Evolutionary conservation across 148 eudicot genomes (phyloP), one percentile per base, ranked within the genome.

Genomic region (Cornus suecica): DNA sequence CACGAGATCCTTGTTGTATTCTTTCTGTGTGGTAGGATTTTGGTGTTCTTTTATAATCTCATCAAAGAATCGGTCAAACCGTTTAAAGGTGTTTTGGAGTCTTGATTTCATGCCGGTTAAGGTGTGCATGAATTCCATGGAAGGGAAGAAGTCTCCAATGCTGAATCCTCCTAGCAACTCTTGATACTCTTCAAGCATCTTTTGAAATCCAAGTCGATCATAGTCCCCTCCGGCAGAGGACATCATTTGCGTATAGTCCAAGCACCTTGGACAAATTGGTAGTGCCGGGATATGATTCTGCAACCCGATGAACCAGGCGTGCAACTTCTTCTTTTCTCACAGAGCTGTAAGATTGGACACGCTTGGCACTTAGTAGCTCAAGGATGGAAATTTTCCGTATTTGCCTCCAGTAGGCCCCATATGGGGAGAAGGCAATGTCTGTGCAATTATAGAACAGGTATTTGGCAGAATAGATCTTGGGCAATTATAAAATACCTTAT

Each of bases 341-440:
- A 25, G 41, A 66, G 29, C 77, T 56, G n/a, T 34, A 89, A 0
- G 91, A 88, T 69, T 84, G 88, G 14, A 86, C 90, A 52, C 80
- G 74, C 61, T 84, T 87, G 2, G 65, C 32, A 27, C 91, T 87
- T 1, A 91, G 68, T 11, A 87, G 82, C 81, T 91, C 85, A 6
- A 82, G 83, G 13, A 80, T 85, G 69, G 78, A 77, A 22, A 88
- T 82, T 65, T 86, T 89, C 28, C 88, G 66, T 14, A 86, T 77
- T 1, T 85, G 84, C 34, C 91, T 82, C 96, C 93, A 91, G 75
- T 87, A 83, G 4, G 74, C 75, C 8, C 91, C 85, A 24, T 89
- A 88, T n/a, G 89, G 89, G 4, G 93, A 48, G 61, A 86, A 84
- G 5, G 52, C 87, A 3, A 89, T 52, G 62, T 88, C 75, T 0